Conservation (phyloP, 1,139 yeast species). For the Yarrowia galli region DNA sequence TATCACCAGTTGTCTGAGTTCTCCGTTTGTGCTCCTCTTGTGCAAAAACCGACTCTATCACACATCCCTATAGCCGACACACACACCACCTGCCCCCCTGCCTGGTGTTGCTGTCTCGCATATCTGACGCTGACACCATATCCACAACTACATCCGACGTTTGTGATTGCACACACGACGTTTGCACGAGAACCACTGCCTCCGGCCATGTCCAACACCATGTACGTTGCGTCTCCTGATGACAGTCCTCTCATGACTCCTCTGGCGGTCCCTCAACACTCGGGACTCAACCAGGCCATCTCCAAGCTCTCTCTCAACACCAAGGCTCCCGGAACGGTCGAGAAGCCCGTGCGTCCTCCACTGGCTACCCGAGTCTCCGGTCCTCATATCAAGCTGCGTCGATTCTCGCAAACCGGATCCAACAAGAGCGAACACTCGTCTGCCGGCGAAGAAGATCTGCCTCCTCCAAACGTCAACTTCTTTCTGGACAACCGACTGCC, state of each 20-base stretch:
- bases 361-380: constrained; percentile 29
- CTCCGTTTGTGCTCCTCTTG: no score
- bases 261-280: constrained; percentile 20
- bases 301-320: constrained; percentile 35
- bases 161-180: constrained; percentile 23
- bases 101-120: constrained; percentile 33
- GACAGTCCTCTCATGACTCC: constrained; percentile 35
- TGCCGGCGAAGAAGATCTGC: constrained; percentile 45
- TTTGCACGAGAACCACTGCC: no score
- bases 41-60: no score
- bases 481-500: constrained; percentile 76
- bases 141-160: no score
- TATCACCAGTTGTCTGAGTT: no score
- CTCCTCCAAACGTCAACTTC: constrained; percentile 44
- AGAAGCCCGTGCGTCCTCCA: constrained; percentile 32
- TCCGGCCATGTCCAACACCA: no score
- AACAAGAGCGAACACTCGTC: constrained; percentile 39
- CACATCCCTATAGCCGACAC: neutral
- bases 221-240: constrained; percentile 22
- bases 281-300: constrained; percentile 24
- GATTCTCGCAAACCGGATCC: constrained; percentile 20
- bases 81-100: constrained; percentile 18
- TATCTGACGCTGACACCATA: constrained; percentile 37
- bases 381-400: constrained; percentile 34
- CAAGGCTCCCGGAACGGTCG: constrained; percentile 24